A percentile compares a stretch with the other conserved stretches of the same genome.
Evolutionary conservation across 1,139 yeast species (phyloP).

Genomic region (Arxiozyma slooffiae): DNA sequence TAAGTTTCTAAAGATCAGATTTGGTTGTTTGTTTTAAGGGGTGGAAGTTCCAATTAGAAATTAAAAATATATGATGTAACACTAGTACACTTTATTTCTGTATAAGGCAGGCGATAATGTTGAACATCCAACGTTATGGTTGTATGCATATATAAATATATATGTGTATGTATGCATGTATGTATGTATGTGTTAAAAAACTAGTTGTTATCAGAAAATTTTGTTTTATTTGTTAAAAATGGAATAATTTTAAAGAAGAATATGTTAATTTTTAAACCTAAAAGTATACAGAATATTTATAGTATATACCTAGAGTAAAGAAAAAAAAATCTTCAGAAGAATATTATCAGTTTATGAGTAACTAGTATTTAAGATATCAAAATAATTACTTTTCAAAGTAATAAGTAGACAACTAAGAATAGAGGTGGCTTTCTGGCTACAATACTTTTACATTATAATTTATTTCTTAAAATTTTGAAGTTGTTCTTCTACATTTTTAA

Average conservation of each 20-base stretch:
- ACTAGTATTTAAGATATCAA: background rate
- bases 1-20: background rate
- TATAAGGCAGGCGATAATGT: too few relatives aligned
- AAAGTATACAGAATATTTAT: too few relatives aligned
- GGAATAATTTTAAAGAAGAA: background rate
- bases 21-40: background rate
- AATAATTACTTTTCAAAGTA: background rate
- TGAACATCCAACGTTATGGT: too few relatives aligned
- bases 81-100: background rate
- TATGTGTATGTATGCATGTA: background rate
- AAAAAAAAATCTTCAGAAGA: background rate
- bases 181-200: too few relatives aligned
- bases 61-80: background rate
- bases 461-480: conserved; percentile 16
- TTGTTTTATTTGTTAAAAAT: background rate
- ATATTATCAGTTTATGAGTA: background rate
- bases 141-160: too few relatives aligned
- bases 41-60: background rate
- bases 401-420: too few relatives aligned
- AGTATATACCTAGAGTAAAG: background rate
- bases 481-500: conserved; percentile 32
- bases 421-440: background rate
- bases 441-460: background rate
- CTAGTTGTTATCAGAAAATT: background rate
- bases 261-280: background rate